Evolutionary conservation across 176 grass and related monocot species (phyloP), one percentile per base, ranked within the genome.

Genomic region (Bothriochloa decipiens): DNA sequence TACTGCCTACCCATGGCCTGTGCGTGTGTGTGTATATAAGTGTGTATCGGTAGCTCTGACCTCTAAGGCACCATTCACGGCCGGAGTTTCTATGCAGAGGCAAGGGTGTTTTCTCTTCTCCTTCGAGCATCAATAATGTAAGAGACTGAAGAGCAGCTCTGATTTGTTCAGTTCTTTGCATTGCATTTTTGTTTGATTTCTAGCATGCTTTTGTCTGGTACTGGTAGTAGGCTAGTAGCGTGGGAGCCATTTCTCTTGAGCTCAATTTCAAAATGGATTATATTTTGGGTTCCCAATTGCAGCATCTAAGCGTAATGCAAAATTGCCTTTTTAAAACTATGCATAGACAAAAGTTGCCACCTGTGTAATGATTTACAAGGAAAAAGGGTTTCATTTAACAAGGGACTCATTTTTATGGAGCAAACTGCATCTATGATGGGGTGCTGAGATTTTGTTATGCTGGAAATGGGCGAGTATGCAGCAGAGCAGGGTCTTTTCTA

Each of bases 401-500:
- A 23, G 52, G 20, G 2, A 58, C 53, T 63, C 61, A 0, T 14
- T 64, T 64, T 64, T 64, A 28, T 60, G 8, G 55, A 60, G 22
- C 20, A 23, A 60, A 60, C 18, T 53, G 2, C 6, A 18, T 53
- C 18, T 53, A 17, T 20, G 5, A 53, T 39, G 55, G 23, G 2
- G 22, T 60, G 0, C 23, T 58, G 1, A 41, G 67, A 70, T 70
- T 70, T 41, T 41, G 2, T 43, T 71, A 5, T 71, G 9, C 22
- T 71, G 39, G 18, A 22, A n/a, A 53, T 20, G 16, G 2, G 50
- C 50, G 13, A 70, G 11, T 71, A 20, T 61, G 17, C 49, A 85
- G 74, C 74, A 69, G 83, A 85, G 45, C 17, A 35, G 5, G 43
- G 37, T 39, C 37, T 20, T 45, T 33, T 71, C 20, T 18, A 71